Percentiles rank a stretch among this genome's conserved stretches.
These are phyloP conservation scores for Halophytophthora batemanensis DNA, from an alignment of 352 stramenopile genomes.

Conservation along the genomic window DNA sequence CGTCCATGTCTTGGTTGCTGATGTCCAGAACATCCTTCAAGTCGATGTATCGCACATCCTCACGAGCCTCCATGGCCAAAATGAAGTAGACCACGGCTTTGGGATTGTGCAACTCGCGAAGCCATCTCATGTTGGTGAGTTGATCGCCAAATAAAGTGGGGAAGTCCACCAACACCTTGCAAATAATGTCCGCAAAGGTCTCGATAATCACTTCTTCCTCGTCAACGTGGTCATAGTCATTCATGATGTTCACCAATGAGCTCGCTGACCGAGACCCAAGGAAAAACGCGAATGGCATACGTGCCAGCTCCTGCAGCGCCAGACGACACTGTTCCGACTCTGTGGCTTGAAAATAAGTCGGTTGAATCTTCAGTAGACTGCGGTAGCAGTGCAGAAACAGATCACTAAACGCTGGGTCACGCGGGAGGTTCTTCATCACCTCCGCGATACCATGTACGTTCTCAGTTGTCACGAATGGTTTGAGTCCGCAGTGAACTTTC, in stretches of 20 bases:
- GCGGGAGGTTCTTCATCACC: slow-evolving; percentile 77
- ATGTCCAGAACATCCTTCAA: slow-evolving; percentile 53
- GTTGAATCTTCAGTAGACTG: slow-evolving; percentile 42
- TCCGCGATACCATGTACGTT: slow-evolving; percentile 75
- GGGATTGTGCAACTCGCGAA: slow-evolving; percentile 42
- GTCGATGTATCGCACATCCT: slow-evolving; percentile 53
- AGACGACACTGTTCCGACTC: slow-evolving; percentile 51
- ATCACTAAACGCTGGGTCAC: slow-evolving; percentile 69
- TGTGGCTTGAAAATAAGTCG: slow-evolving; percentile 55
- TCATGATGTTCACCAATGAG: slow-evolving; percentile 54
- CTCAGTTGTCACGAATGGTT: slow-evolving; percentile 54
- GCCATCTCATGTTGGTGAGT: slow-evolving; percentile 64
- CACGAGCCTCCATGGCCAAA: slow-evolving; percentile 43
- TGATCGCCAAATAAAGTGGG: slow-evolving; percentile 69
- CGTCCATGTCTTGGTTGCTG: slow-evolving; percentile 47
- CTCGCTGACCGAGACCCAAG: slow-evolving; percentile 51
- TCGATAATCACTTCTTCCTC: slow-evolving; percentile 34
- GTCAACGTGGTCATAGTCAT: slow-evolving; percentile 34
- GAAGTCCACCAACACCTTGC: slow-evolving; percentile 53
- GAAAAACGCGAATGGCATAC: slow-evolving; percentile 73
- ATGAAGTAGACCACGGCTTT: slow-evolving; percentile 66
- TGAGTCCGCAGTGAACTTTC: slow-evolving; percentile 63
- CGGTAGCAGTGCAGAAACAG: slow-evolving; percentile 74
- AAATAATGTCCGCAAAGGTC: slow-evolving; percentile 71
- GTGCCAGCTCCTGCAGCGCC: slow-evolving; percentile 40